Conservation (phyloP, 208 protist genomes). For the Jaenimonas drosophilae region DNA sequence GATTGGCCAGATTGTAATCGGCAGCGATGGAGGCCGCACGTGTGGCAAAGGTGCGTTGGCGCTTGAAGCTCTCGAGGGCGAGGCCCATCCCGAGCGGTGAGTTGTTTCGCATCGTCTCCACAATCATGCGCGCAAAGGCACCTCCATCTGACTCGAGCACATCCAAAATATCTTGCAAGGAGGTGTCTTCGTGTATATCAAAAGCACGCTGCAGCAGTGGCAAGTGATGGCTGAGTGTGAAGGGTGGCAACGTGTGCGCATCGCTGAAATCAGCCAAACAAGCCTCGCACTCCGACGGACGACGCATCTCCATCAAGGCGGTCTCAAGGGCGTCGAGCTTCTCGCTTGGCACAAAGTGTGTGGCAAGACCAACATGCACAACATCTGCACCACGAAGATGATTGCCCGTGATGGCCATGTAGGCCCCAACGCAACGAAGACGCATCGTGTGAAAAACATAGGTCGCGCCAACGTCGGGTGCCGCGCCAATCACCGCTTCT, state of each 20-base stretch:
- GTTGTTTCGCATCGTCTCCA: constrained; percentile 17
- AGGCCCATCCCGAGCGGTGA: constrained; percentile 11
- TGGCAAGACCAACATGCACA: constrained; percentile 61
- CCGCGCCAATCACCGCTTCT: constrained; percentile 73
- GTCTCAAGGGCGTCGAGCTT: constrained; percentile 41
- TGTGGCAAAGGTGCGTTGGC: not conserved
- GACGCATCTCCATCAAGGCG: constrained; percentile 24
- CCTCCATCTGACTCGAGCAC: constrained; percentile 9
- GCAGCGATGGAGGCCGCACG: not conserved
- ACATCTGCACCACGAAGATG: constrained; percentile 62
- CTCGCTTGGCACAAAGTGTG: constrained; percentile 58
- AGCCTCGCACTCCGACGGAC: constrained; percentile 17
- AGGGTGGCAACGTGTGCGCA: constrained; percentile 21
- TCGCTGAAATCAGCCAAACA: constrained; percentile 29
- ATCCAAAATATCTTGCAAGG: constrained; percentile 33
- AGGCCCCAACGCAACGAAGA: constrained; percentile 41
- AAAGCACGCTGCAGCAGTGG: constrained; percentile 25
- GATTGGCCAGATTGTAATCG: not conserved
- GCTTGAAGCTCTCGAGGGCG: not conserved
- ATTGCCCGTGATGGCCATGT: constrained; percentile 67
- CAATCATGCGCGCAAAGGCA: constrained; percentile 17
- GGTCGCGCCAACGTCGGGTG: constrained; percentile 68
- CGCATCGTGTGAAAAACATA: constrained; percentile 58
- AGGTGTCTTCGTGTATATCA: constrained; percentile 13
- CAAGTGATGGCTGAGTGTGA: constrained; percentile 22